Evolutionary conservation across 768 basidiomycete species (phyloP).

Genomic region (Plicaturopsis crispa): DNA sequence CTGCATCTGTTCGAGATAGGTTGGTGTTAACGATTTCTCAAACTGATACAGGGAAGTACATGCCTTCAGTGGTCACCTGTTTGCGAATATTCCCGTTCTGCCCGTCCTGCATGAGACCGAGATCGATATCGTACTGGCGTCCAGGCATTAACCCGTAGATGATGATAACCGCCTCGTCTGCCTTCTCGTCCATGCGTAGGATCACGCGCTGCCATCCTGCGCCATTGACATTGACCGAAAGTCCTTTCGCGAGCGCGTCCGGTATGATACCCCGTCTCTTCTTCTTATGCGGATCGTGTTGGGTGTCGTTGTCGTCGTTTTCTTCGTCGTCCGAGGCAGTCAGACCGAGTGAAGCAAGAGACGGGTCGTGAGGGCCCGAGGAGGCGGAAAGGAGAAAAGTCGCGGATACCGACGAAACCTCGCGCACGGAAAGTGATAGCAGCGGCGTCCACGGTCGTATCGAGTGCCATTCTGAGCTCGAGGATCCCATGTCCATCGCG

Average conservation of each 20-base stretch:
- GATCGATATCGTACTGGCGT: constrained; percentile 84
- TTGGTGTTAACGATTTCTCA: no score
- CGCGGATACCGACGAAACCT: constrained; percentile 81
- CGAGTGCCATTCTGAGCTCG: constrained; percentile 56
- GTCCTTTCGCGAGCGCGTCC: constrained; percentile 63
- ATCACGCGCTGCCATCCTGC: constrained; percentile 74
- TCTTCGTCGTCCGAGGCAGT: constrained; percentile 26
- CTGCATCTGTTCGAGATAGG: no score
- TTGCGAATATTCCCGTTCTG: constrained; percentile 39
- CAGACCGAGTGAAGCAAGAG: constrained; percentile 33
- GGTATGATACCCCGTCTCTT: constrained; percentile 42
- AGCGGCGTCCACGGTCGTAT: constrained; percentile 74
- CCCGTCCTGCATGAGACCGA: constrained; percentile 63
- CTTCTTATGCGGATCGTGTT: constrained; percentile 9
- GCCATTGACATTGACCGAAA: constrained; percentile 76
- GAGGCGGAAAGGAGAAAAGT: constrained; percentile 68
- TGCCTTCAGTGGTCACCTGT: constrained; percentile 65
- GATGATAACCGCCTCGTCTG: constrained; percentile 86
- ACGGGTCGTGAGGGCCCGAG: constrained; percentile 32
- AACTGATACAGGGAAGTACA: no score
- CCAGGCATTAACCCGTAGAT: constrained; percentile 86
- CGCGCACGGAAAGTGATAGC: constrained; percentile 62
- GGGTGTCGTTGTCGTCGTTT: constrained; percentile 20
- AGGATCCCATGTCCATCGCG: no score
- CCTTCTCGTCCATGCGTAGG: constrained; percentile 70